Evolutionary conservation across 192 early-diverging fungal genomes (phyloP).

Genomic region (Coemansia sp.): DNA sequence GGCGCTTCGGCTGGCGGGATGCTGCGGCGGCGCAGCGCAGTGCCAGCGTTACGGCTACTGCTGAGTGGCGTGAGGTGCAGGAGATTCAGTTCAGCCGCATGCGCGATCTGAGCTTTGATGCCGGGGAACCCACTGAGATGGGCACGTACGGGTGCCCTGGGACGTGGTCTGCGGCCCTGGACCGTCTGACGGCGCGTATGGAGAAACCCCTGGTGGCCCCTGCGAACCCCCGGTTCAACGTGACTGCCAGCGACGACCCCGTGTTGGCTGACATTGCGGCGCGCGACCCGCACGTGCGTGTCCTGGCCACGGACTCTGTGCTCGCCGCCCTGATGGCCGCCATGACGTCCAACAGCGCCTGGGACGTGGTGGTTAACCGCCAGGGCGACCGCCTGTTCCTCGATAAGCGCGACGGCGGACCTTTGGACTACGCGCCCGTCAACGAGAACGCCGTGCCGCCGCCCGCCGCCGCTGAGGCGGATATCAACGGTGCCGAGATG

Average conservation of each 20-base stretch:
- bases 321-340: slow-evolving; percentile 91
- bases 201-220: slow-evolving; percentile 70
- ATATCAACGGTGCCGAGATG: slow-evolving; percentile 78
- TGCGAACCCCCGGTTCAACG: slow-evolving; percentile 68
- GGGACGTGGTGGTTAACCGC: slow-evolving; percentile 93
- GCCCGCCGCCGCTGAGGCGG: slow-evolving; percentile 78
- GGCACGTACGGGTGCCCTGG: slow-evolving; percentile 74
- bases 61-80: slow-evolving; percentile 90
- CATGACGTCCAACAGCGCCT: slow-evolving; percentile 86
- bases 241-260: slow-evolving; percentile 85
- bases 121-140: slow-evolving; percentile 76
- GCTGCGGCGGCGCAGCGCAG: slow-evolving; percentile 68
- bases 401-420: slow-evolving; percentile 86
- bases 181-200: slow-evolving; percentile 78
- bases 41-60: slow-evolving; percentile 80
- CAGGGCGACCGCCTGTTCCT: slow-evolving; percentile 77
- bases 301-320: slow-evolving; percentile 90
- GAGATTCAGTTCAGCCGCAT: slow-evolving; percentile 93
- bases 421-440: slow-evolving; percentile 82
- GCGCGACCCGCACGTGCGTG: slow-evolving; percentile 54
- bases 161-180: slow-evolving; percentile 77
- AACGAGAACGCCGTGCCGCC: slow-evolving; percentile 95
- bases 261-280: slow-evolving; percentile 62
- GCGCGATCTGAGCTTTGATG: slow-evolving; percentile 75
- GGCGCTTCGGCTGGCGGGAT: slow-evolving; percentile 44